phyloP scores from a whole-genome alignment of 176 grass and related monocot species.

The Eragrostis curvula region DNA sequence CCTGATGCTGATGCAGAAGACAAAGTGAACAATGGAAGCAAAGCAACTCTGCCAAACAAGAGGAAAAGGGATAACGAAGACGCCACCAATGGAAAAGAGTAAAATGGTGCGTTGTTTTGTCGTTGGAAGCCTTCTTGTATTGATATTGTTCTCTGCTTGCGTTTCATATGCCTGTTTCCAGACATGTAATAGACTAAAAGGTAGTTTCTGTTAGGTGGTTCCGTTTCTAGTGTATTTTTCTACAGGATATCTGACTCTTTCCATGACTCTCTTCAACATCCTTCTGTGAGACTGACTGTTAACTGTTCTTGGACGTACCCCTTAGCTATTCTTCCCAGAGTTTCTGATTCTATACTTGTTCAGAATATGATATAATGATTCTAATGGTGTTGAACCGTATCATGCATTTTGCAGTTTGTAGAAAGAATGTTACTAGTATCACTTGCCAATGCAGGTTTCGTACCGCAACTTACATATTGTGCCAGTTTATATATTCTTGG shows the following conservation, averaged over 20 bases:
- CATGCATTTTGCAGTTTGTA: too few species aligned
- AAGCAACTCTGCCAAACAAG: slow-evolving; percentile 38
- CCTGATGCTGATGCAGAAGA: slow-evolving; percentile 24
- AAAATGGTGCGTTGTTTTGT: neutral
- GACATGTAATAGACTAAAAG: neutral
- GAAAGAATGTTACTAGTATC: too few species aligned
- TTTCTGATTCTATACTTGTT: neutral
- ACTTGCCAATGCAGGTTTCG: too few species aligned
- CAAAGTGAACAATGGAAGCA: slow-evolving; percentile 16
- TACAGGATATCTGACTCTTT: neutral
- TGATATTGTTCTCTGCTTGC: neutral
- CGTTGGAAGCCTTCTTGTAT: neutral
- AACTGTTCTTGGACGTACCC: neutral
- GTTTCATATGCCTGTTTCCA: neutral
- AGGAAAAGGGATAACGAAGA: slow-evolving; percentile 57
- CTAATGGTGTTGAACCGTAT: too few species aligned
- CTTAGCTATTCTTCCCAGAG: neutral
- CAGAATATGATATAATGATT: too few species aligned
- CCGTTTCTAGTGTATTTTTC: neutral
- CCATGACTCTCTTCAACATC: neutral
- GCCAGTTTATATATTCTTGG: too few species aligned
- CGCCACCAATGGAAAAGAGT: neutral
- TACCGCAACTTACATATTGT: too few species aligned
- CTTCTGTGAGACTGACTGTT: neutral
- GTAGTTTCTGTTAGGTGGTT: neutral